Evolutionary conservation across 495 filamentous ascomycete species (phyloP), one percentile per base, ranked within the genome.

Genomic region (Penicillium taxi): DNA sequence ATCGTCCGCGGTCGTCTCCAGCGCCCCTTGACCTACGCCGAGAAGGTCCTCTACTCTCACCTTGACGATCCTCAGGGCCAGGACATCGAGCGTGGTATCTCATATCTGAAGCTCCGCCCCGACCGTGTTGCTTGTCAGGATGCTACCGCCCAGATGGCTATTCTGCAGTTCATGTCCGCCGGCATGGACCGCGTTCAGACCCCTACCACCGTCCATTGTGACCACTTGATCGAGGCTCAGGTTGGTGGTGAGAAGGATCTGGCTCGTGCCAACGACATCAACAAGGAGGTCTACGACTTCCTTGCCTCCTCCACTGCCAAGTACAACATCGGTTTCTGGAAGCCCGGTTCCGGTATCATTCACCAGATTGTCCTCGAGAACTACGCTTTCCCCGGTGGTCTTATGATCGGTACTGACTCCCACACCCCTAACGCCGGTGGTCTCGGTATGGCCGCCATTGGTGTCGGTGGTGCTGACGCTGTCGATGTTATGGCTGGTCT

Each of bases 241-340:
- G 58, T 87, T 57, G 91, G 91, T 56, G 91, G 93, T 55, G 80
- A 74, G 32, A 90, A 96, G 75, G 91, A 98, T 82, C 73, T 98
- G 51, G 84, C 78, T 36, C 78, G 91, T 55, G 93, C 93, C 47
- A 70, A 87, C 53, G 75, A 77, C 37, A 94, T 96, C 69, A 98
- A 98, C 81, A 96, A 96, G 77, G 91, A 98, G 66, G 91, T 98
- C 47, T 98, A 96, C 69, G 86, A 98, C 65, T 98, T 98, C 77
- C 73, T 98, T 59, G 80, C 89, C 37, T 80, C 81, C 34, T 81
- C 93, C 40, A 96, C 91, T 54, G 91, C 88, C 47, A 98, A 96
- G 75, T 98, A 96, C 76, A 89, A 95, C 72, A 96, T 98, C 59
- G 93, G 93, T 72, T 98, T 98, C 81, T 98, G 91, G 91, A 83